Evolutionary conservation across 805 yeast genomes (phyloP), one percentile per base, ranked within the genome.

Genomic region (Lachancea cidri): DNA sequence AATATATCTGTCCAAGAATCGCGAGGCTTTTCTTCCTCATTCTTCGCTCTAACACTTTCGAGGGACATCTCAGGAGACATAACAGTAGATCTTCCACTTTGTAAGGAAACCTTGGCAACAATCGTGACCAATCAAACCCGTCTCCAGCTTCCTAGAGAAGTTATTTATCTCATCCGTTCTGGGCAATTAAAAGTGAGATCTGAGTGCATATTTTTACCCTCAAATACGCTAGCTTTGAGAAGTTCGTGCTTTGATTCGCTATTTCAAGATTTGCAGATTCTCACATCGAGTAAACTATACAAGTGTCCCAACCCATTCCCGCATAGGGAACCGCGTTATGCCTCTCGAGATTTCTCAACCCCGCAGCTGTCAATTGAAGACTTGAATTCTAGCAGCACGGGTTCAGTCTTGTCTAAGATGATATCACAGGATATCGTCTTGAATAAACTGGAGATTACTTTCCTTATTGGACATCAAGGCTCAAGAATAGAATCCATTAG

Each of bases 401-500:
- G n/a, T n/a, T n/a, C 27, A 22, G 27, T 7, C 11, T 22, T 11
- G 27, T 11, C 27, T 22, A 22, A 22, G 27, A 22, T 22, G 7
- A 29, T 29, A 7, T 13, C 32, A 8, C n/a, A 14, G n/a, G 16
- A 29, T 6, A 11, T 41, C 6, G 22, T 49, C 27, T 42, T 62
- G 11, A 55, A 56, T 7, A 58, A 61, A 24, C 49, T 48, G 18
- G 72, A 72, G 40, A 64, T 71, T 2, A 59, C 71, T 1, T 64
- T 56, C 36, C 45, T 73, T 5, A 73, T 74, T 37, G 79, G 79
- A 0, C 59, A 52, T 17, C 52, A 54, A n/a, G 79, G 79, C 1
- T 29, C 46, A 15, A 56, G 64, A 32, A 71, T 74, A 11, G 62
- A 58, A 29, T 37, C 38, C 4, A 53, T 73, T 7, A 45, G 77